A percentile compares a stretch with the other conserved stretches of the same genome.
Conservation (phyloP, 148 eudicot species). For the Chenopodium quinoa region DNA sequence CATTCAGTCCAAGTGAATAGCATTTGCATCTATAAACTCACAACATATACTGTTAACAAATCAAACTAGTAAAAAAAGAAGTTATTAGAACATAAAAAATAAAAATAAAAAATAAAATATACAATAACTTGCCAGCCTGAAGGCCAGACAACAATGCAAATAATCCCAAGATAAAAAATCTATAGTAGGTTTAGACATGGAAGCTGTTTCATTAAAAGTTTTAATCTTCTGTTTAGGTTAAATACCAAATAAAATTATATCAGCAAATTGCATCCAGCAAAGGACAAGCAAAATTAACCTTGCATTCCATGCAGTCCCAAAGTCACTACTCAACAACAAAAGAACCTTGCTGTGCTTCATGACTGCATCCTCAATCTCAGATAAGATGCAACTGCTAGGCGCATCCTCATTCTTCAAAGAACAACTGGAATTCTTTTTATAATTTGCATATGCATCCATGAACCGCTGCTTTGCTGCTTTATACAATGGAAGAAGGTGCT, state of each 20-base stretch:
- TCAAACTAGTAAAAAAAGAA: no score
- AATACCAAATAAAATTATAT: neutral
- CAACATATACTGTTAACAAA: neutral
- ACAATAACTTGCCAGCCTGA: neutral
- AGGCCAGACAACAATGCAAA: neutral
- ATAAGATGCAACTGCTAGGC: slow-evolving; percentile 18
- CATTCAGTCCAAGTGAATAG: neutral
- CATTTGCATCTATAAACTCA: neutral
- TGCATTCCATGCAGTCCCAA: slow-evolving; percentile 91
- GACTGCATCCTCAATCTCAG: slow-evolving; percentile 47
- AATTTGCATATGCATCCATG: slow-evolving; percentile 46
- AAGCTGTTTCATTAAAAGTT: neutral
- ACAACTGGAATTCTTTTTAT: slow-evolving; percentile 29
- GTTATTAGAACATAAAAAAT: no score
- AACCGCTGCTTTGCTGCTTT: slow-evolving; percentile 59
- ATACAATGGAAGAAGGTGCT: slow-evolving; percentile 58
- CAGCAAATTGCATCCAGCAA: neutral
- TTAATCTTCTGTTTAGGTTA: neutral
- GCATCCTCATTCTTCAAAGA: slow-evolving; percentile 16
- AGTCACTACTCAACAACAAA: slow-evolving; percentile 74
- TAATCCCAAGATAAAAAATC: neutral
- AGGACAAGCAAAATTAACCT: slow-evolving; percentile 41
- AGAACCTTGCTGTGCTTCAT: slow-evolving; percentile 84
- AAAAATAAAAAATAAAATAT: neutral
- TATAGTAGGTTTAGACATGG: neutral